Base-by-base conservation (phyloP, 768 basidiomycete species). In the Termitomyces sp. region DNA sequence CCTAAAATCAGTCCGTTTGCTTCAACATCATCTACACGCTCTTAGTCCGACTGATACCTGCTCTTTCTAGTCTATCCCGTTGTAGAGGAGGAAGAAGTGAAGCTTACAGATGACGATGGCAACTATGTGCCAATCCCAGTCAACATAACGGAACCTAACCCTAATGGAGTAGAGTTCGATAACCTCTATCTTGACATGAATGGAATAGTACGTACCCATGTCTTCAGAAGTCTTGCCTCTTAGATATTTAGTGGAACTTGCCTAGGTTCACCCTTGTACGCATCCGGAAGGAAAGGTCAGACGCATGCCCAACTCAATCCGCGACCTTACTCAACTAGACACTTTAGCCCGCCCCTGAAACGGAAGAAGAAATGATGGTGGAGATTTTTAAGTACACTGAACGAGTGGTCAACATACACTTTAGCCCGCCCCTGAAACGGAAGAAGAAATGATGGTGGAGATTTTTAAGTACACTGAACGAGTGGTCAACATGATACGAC, bases 171-270 rank as follows among this genome's bases (percentile, higher is more conserved):
- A 57, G 97, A 99, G 76, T 93, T 95, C 64, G 97, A 99, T 76
- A 94, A 93, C 71, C 78, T 99, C 46, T 99, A 99, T 72, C 80
- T 99, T 43, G 96, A 99, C 70, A 98, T 99, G 97, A 99, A 99
- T 71, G 97, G 93, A 64, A 98, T 98, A 71, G 97, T 93, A 64
- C 63, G 88, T 77, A 22, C 30, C 12, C 24, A 0, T 16, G 26
- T 4, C 4, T n/a, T 8, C 26, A 34, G 9, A 27, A 43, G 2
- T 14, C 24, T 27, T 10, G 20, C 37, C 22, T 32, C 20, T 32
- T n/a, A 20, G 14, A 18, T 45, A 14, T 2, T 54, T 27, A 53
- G n/a, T 18, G 26, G 12, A 44, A 40, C 10, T 37, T 53, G 50
- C 50, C 56, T 58, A 93, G 91, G 91, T 99, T 12, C 97, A 99